These are phyloP conservation scores for Caryopteris hybrid DNA, from an alignment of 305 asterid species.

Conservation along the genomic window DNA sequence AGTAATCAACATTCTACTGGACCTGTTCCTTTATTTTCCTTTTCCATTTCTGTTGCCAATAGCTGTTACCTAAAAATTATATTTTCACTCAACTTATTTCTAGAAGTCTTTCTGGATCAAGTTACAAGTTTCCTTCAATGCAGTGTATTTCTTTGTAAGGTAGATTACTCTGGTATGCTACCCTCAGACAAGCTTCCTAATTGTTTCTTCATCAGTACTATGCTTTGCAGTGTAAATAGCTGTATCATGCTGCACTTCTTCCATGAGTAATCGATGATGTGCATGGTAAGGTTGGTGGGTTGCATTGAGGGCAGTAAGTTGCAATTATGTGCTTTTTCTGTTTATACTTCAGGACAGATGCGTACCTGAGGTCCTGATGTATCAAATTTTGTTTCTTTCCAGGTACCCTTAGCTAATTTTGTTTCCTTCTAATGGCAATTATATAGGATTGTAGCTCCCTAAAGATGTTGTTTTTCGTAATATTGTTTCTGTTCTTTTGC, in stretches of 20 bases:
- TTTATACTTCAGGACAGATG: neutral
- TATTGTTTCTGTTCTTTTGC: neutral
- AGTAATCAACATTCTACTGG: neutral
- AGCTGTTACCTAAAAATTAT: conserved; percentile 1
- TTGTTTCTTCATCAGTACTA: neutral
- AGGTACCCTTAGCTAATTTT: neutral
- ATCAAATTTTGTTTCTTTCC: neutral
- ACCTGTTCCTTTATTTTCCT: neutral
- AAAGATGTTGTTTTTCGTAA: neutral
- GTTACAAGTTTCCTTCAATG: neutral
- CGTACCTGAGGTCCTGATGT: neutral
- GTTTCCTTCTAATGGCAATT: neutral
- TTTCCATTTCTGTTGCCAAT: neutral
- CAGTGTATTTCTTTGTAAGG: neutral
- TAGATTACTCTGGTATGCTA: neutral
- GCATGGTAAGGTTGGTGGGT: neutral
- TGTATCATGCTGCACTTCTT: neutral
- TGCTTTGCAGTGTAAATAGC: neutral
- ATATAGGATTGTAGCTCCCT: neutral
- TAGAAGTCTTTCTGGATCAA: neutral
- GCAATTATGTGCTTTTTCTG: neutral
- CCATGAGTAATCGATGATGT: neutral
- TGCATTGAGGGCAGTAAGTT: neutral
- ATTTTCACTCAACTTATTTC: neutral
- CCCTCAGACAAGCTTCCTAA: neutral